Evolutionary conservation across 345 rosid genomes (phyloP).

Genomic region (Murraya koenigii): DNA sequence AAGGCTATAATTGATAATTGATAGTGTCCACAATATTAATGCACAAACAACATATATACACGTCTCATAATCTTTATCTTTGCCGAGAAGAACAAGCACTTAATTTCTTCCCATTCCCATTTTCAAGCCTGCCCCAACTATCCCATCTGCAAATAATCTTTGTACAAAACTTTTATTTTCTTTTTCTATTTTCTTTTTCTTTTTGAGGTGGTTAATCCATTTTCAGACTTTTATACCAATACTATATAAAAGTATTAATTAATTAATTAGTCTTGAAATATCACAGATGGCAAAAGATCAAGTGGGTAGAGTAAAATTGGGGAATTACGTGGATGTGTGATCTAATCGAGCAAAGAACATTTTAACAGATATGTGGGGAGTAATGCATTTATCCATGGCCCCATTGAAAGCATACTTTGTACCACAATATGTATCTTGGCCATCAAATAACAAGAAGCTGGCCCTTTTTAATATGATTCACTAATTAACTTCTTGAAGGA

Average conservation of each 20-base stretch:
- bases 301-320: not conserved
- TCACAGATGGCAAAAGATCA: conserved; percentile 1
- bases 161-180: not conserved
- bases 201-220: conserved; percentile 1
- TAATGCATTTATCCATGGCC: not conserved
- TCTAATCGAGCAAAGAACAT: not conserved
- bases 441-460: not conserved
- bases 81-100: not conserved
- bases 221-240: not conserved
- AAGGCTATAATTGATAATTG: not conserved
- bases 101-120: not conserved
- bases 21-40: not conserved
- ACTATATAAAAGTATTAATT: not conserved
- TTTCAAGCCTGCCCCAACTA: conserved; percentile 41
- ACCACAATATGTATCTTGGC: not conserved
- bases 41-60: not conserved
- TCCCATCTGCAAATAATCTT: conserved; percentile 18
- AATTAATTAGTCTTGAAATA: not conserved
- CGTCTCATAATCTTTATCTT: not conserved
- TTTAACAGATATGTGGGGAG: not conserved
- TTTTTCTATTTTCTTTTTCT: no score
- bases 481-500: not conserved
- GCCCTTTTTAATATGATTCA: not conserved
- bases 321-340: not conserved
- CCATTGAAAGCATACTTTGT: not conserved